A percentile compares a stretch with the other conserved stretches of the same genome.
Conservation (phyloP, 371 early-diverging fungal species). For the Capillidium heterosporum region DNA sequence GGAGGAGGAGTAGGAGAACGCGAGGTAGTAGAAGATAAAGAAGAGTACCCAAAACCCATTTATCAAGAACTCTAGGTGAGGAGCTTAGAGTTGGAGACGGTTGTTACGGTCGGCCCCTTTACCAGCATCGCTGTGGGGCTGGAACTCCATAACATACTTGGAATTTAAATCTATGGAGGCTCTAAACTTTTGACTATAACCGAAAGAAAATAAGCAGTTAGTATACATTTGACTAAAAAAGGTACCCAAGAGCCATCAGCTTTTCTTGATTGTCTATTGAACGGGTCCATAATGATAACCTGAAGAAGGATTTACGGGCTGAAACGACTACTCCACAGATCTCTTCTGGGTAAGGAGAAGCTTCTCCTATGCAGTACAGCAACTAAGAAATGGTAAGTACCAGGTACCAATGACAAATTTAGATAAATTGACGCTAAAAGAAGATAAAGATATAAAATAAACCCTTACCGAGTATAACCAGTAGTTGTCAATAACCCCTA, state of each 20-base stretch:
- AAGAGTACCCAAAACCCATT: no score
- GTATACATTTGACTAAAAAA: not conserved
- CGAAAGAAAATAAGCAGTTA: not conserved
- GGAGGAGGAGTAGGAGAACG: no score
- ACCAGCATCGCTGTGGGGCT: constrained; percentile 16
- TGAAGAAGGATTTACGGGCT: constrained; percentile 59
- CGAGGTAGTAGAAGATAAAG: no score
- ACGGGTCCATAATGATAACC: constrained; percentile 82
- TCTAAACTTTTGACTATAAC: constrained; percentile 29
- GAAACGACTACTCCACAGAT: constrained; percentile 85
- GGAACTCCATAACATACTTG: constrained; percentile 17
- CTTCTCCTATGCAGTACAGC: constrained; percentile 82
- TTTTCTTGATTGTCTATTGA: constrained; percentile 45
- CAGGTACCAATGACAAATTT: not conserved
- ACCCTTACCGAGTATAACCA: constrained; percentile 67
- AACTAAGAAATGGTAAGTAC: constrained; percentile 21
- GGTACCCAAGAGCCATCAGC: constrained; percentile 44
- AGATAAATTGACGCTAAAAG: constrained; percentile 1
- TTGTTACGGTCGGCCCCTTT: constrained; percentile 7
- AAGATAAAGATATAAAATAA: not conserved
- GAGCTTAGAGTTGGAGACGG: not conserved
- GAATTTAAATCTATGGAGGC: constrained; percentile 16
- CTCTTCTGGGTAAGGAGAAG: constrained; percentile 52
- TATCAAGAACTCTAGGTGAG: no score
- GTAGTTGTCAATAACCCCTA: constrained; percentile 53